A percentile compares a stretch with the other conserved stretches of the same genome.
phyloP scores from a whole-genome alignment of 305 asterid genomes.

The Solanum aculeatissimum region DNA sequence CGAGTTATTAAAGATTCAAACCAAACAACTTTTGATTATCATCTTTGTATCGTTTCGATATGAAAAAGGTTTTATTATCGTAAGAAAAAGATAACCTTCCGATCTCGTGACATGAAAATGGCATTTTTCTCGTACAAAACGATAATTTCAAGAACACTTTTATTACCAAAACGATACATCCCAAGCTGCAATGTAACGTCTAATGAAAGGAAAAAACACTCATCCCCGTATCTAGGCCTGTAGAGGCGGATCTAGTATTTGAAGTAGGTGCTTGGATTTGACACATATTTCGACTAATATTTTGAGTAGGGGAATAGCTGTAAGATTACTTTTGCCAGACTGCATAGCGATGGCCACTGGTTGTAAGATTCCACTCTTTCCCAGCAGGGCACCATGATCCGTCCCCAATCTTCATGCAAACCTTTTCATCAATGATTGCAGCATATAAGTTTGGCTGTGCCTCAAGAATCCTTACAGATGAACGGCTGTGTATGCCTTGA shows the following conservation, averaged over 20 bases:
- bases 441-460: conserved; percentile 80
- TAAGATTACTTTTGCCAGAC: conserved; percentile 42
- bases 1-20: not conserved
- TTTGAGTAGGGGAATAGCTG: not conserved
- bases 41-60: not conserved
- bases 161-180: not conserved
- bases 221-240: not conserved
- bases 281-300: not conserved
- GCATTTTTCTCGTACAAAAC: not conserved
- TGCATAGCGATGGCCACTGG: conserved; percentile 74
- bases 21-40: not conserved
- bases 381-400: conserved; percentile 89
- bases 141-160: not conserved
- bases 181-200: not conserved
- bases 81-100: not conserved
- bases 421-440: conserved; percentile 64
- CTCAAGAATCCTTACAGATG: conserved; percentile 50
- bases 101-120: not conserved
- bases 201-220: not conserved
- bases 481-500: conserved; percentile 67
- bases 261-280: not conserved
- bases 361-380: conserved; percentile 69
- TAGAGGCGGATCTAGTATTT: not conserved
- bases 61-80: not conserved
- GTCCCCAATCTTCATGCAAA: conserved; percentile 81